phyloP scores from a whole-genome alignment of 805 yeast species.

The Hanseniaspora lindneri region DNA sequence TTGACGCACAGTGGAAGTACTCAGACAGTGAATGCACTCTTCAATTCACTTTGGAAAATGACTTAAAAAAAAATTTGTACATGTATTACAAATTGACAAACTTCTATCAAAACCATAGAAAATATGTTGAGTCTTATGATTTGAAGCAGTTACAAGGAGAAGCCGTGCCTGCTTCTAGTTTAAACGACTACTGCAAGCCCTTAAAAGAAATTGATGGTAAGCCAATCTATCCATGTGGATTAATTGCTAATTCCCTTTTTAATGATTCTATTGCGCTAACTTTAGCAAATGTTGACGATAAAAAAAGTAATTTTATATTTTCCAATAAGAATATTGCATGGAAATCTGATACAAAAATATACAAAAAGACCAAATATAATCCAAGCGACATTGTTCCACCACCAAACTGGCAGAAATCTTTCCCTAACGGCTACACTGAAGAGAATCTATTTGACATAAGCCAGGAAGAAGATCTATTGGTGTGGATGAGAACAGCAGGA shows the following conservation, averaged over 20 bases:
- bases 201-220: slow-evolving; percentile 28
- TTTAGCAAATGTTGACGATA: slow-evolving; percentile 25
- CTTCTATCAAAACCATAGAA: slow-evolving; percentile 89
- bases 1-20: slow-evolving; percentile 53
- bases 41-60: slow-evolving; percentile 60
- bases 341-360: slow-evolving; percentile 54
- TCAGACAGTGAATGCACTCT: slow-evolving; percentile 47
- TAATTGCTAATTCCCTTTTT: slow-evolving; percentile 68
- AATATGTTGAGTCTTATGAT: slow-evolving; percentile 78
- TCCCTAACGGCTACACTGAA: slow-evolving; percentile 62
- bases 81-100: slow-evolving; percentile 78
- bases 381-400: slow-evolving; percentile 62
- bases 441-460: slow-evolving; percentile 58
- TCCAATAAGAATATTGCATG: slow-evolving; percentile 54
- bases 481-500: slow-evolving; percentile 91
- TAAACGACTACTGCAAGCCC: slow-evolving; percentile 36
- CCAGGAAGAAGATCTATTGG: slow-evolving; percentile 59
- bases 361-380: slow-evolving; percentile 50
- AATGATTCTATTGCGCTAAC: slow-evolving; percentile 61
- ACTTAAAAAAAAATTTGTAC: slow-evolving; percentile 58
- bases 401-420: slow-evolving; percentile 65
- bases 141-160: slow-evolving; percentile 69
- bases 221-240: slow-evolving; percentile 65
- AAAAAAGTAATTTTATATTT: slow-evolving; percentile 30
- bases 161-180: slow-evolving; percentile 42